Evolutionary conservation across 108 stramenopile genomes (phyloP), one percentile per base, ranked within the genome.

Genomic region (Cyclotella distinguenda): DNA sequence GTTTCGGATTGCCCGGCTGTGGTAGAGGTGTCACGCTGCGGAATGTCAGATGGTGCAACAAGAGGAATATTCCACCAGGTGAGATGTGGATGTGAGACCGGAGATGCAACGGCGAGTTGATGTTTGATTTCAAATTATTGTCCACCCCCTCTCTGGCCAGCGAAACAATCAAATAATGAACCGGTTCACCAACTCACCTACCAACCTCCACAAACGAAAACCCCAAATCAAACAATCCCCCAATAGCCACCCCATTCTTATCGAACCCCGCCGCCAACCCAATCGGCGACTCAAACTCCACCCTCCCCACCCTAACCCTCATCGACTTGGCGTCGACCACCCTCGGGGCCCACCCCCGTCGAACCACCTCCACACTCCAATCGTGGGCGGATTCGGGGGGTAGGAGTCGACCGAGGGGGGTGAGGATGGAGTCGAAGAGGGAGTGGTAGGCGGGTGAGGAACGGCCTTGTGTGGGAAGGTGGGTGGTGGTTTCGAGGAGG

Each of bases 181-280:
- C 27, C 46, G 21, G 1, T 13, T 21, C 1, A 4, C 9, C 12
- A 52, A 52, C 55, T 39, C 34, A 56, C 55, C 55, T 56, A 5
- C 96, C 97, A 62, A 98, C 85, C 72, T 94, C 92, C 11, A 88
- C 80, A 72, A 84, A 84, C 22, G 92, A 94, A 68, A 97, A 96
- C 13, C 97, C 97, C 73, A 91, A 43, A 36, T 86, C 82, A 47
- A 92, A 68, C 30, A 96, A 64, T 47, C 80, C 85, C 1, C 80
- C 68, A 45, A 97, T 80, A 1, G 89, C 93, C 25, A 78, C 69
- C 0, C 82, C 96, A 68, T 96, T 80, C 78, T 98, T 98, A 62
- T 98, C 97, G 78, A 96, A 98, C 22, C 97, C 97, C 15, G 97
- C 97, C 2, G 96, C 95, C 62, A 98, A 68, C n/a, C 96, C 96